Percentiles rank a stretch among this genome's conserved stretches.
Conservation (phyloP, 2,329 filamentous ascomycete species). For the Leptodontidium sp. region DNA sequence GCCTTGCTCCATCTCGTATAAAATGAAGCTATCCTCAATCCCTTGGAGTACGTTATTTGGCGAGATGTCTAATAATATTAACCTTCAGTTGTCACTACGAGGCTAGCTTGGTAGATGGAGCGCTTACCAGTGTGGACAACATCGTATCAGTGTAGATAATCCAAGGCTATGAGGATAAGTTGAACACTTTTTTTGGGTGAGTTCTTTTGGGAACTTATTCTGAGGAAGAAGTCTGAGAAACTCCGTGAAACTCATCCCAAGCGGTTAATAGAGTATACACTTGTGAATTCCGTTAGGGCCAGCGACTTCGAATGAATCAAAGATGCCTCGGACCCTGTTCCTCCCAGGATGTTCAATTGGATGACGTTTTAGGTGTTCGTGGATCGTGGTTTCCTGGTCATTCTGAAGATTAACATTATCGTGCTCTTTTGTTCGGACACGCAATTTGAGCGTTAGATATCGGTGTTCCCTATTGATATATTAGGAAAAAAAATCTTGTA, state of each 20-base stretch:
- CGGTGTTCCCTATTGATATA: conserved; percentile 30
- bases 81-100: neutral
- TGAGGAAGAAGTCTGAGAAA: conserved; percentile 53
- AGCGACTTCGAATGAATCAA: conserved; percentile 50
- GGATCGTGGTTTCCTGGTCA: conserved; percentile 52
- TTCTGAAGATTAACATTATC: conserved; percentile 41
- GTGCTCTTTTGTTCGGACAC: conserved; percentile 24
- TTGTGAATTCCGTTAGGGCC: conserved; percentile 49
- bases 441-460: conserved; percentile 37
- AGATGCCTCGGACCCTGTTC: conserved; percentile 44
- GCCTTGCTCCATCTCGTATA: conserved; percentile 50
- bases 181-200: conserved; percentile 36
- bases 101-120: neutral
- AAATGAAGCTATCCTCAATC: conserved; percentile 48
- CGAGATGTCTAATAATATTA: conserved; percentile 50
- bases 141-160: conserved; percentile 56
- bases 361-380: conserved; percentile 48
- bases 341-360: conserved; percentile 46
- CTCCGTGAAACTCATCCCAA: conserved; percentile 52
- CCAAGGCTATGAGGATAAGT: conserved; percentile 53
- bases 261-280: conserved; percentile 52
- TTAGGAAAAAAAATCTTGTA: neutral
- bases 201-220: conserved; percentile 45
- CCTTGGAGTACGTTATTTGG: conserved; percentile 56
- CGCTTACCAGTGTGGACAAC: conserved; percentile 54